Evolutionary conservation across 2,329 filamentous ascomycete genomes (phyloP).

Genomic region (Neonectria neomacrospora): DNA sequence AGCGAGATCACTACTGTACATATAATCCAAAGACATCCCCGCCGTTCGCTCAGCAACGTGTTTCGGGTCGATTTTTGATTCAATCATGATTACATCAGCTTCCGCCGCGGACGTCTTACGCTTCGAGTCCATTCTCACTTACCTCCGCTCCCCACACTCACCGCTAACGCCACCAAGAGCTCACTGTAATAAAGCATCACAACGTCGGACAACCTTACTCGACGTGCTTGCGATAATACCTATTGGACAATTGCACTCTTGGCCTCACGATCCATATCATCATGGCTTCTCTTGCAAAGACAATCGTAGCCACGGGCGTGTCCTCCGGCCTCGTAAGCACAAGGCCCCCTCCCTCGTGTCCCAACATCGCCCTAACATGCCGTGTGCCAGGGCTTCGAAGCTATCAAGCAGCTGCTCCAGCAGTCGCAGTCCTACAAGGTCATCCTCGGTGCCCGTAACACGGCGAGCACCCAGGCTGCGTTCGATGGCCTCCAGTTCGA

Average conservation of each 20-base stretch:
- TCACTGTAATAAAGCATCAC: slow-evolving; percentile 12
- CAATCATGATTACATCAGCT: slow-evolving; percentile 21
- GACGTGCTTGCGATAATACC: background rate
- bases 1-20: background rate
- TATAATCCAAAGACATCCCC: background rate
- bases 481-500: slow-evolving; percentile 57
- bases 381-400: slow-evolving; percentile 59
- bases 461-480: slow-evolving; percentile 52
- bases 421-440: slow-evolving; percentile 58
- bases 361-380: slow-evolving; percentile 3
- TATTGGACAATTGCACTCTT: background rate
- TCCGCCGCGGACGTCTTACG: background rate
- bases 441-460: slow-evolving; percentile 62
- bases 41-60: background rate
- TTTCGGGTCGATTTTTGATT: slow-evolving; percentile 15
- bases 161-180: slow-evolving; percentile 35
- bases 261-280: background rate
- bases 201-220: background rate
- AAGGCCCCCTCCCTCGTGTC: too few species aligned
- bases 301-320: slow-evolving; percentile 61
- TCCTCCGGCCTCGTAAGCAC: slow-evolving; percentile 60
- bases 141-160: slow-evolving; percentile 4
- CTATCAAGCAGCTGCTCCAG: slow-evolving; percentile 61
- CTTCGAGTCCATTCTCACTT: background rate
- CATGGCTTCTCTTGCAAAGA: slow-evolving; percentile 58